phyloP scores from a whole-genome alignment of 1,284 basidiomycete species.

The Cystobasidium pallidum region DNA sequence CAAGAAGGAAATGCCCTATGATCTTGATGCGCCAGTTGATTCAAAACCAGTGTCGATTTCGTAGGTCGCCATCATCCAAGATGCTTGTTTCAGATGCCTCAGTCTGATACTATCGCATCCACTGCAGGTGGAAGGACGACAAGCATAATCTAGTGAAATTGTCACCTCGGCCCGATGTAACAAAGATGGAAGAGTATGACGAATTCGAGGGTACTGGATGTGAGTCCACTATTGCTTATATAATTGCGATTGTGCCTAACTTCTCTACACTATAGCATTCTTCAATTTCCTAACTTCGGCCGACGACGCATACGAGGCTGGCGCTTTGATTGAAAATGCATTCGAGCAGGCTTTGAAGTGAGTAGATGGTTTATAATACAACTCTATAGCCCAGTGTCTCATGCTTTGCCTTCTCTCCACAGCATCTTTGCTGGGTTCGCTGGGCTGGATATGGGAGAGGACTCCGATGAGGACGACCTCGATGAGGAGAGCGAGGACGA shows the following conservation, averaged over 20 bases:
- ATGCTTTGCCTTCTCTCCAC: neutral
- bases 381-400: neutral
- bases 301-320: constrained; percentile 46
- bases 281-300: constrained; percentile 48
- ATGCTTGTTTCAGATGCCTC: neutral
- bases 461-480: constrained; percentile 52
- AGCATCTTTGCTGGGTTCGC: constrained; percentile 50
- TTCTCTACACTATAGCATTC: constrained; percentile 32
- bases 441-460: constrained; percentile 36
- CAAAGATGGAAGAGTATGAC: constrained; percentile 50
- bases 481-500: constrained; percentile 55
- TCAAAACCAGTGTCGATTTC: constrained; percentile 20
- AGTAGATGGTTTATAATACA: neutral
- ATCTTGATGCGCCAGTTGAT: constrained; percentile 49
- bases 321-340: constrained; percentile 46
- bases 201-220: constrained; percentile 48
- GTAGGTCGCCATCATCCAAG: neutral
- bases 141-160: constrained; percentile 51
- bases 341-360: constrained; percentile 50
- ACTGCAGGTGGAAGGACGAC: constrained; percentile 47
- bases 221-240: neutral
- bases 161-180: constrained; percentile 46
- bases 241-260: neutral
- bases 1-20: constrained; percentile 42
- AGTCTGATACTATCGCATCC: neutral